Evolutionary conservation across 1,284 basidiomycete genomes (phyloP).

Genomic region (Apiotrichum siamense): DNA sequence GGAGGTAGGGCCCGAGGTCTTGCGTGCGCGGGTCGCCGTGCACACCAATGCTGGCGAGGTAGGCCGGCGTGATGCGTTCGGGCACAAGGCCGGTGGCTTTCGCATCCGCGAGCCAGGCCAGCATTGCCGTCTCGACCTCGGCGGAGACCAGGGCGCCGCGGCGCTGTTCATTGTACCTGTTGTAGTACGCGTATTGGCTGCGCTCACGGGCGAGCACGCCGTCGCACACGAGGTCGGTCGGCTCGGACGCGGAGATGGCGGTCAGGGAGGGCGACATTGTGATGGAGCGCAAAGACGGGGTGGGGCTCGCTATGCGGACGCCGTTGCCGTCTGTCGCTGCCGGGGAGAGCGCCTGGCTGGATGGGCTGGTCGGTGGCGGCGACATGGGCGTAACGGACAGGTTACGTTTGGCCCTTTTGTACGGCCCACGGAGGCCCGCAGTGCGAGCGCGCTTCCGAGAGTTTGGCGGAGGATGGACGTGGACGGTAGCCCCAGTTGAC

Average conservation of each 20-base stretch:
- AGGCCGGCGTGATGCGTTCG: conserved; percentile 11
- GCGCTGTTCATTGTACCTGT: conserved; percentile 8
- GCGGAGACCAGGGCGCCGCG: conserved; percentile 8
- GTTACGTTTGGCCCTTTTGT: background rate
- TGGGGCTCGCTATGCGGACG: background rate
- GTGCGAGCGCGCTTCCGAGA: background rate
- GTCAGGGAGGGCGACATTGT: conserved; percentile 9
- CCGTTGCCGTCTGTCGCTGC: background rate
- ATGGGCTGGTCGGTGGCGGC: conserved; percentile 2
- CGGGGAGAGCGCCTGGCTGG: background rate
- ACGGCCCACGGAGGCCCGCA: background rate
- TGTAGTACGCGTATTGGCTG: conserved; percentile 23
- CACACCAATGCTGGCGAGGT: conserved; percentile 25
- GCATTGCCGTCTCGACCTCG: conserved; percentile 21
- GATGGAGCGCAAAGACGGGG: conserved; percentile 9
- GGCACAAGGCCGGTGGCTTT: conserved; percentile 20
- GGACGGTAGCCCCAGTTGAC: background rate
- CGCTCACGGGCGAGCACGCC: conserved; percentile 31
- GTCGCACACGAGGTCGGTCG: conserved; percentile 11
- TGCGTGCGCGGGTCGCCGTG: conserved; percentile 13
- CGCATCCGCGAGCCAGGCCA: conserved; percentile 20
- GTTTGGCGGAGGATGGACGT: background rate
- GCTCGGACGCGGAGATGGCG: background rate
- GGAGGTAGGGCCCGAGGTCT: conserved; percentile 26
- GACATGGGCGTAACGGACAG: background rate